phyloP scores from a whole-genome alignment of 78 protist species.

The Dictyostelium capitatum region DNA sequence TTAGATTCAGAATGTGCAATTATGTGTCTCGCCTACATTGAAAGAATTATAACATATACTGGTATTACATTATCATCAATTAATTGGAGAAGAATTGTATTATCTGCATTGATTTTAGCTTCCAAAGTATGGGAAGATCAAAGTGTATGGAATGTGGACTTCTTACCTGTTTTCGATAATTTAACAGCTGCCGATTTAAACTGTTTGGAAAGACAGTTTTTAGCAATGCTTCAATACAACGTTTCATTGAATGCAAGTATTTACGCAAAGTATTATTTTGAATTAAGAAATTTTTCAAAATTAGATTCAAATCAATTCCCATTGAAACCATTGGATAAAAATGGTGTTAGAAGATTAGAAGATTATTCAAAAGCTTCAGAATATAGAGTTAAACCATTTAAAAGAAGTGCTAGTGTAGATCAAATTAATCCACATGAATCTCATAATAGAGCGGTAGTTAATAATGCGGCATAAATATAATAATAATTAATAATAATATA shows the following conservation, averaged over 20 bases:
- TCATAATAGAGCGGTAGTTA: conserved; percentile 64
- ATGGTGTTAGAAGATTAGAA: conserved; percentile 73
- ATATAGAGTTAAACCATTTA: conserved; percentile 78
- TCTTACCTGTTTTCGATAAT: conserved; percentile 77
- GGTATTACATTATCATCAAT: conserved; percentile 61
- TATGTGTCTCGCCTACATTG: conserved; percentile 84
- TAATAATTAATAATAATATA: too few species aligned
- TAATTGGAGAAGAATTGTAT: conserved; percentile 85
- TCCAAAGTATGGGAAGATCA: conserved; percentile 92
- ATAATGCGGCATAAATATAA: neutral
- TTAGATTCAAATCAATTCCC: conserved; percentile 73
- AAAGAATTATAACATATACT: conserved; percentile 74
- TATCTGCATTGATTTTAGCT: conserved; percentile 84
- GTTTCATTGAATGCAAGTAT: conserved; percentile 59
- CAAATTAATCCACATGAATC: conserved; percentile 75
- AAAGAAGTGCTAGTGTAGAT: conserved; percentile 78
- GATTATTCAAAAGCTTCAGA: conserved; percentile 77
- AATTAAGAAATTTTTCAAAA: conserved; percentile 71
- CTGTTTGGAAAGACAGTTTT: conserved; percentile 76
- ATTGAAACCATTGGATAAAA: conserved; percentile 70
- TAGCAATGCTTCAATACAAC: conserved; percentile 69
- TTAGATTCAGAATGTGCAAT: conserved; percentile 85
- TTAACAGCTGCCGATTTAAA: conserved; percentile 83
- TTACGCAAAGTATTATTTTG: conserved; percentile 79
- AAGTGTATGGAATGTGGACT: conserved; percentile 93